phyloP scores from a whole-genome alignment of 108 stramenopile species.

The Nitzschia sp. region DNA sequence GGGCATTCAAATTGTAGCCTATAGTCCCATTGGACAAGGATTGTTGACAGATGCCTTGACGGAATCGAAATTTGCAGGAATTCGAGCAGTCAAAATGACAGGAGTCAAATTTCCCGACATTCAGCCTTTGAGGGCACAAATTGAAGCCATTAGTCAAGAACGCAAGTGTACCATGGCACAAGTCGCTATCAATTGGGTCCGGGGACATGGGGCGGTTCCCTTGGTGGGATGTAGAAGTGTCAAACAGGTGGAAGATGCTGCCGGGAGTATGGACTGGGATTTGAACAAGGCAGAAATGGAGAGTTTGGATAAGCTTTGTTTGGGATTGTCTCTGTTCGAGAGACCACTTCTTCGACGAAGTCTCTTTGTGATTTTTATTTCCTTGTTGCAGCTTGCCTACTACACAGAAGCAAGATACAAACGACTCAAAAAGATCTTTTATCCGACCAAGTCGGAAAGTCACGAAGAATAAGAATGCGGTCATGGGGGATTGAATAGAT shows the following conservation, averaged over 20 bases:
- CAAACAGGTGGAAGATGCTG: constrained; percentile 59
- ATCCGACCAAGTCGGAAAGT: neutral
- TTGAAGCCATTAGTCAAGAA: constrained; percentile 46
- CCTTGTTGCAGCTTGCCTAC: constrained; percentile 24
- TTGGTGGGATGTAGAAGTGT: constrained; percentile 66
- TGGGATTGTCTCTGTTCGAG: constrained; percentile 32
- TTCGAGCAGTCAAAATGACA: constrained; percentile 71
- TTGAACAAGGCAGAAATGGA: constrained; percentile 49
- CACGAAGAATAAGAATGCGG: neutral
- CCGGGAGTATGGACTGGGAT: constrained; percentile 49
- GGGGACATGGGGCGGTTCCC: constrained; percentile 60
- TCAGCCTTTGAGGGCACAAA: constrained; percentile 41
- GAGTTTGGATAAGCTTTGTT: constrained; percentile 49
- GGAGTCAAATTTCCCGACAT: constrained; percentile 49
- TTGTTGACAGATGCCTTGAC: constrained; percentile 64
- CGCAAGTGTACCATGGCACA: constrained; percentile 67
- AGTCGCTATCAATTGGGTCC: constrained; percentile 78
- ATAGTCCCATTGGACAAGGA: constrained; percentile 77
- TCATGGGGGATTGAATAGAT: too few relatives aligned
- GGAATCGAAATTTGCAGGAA: constrained; percentile 46
- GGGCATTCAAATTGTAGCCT: constrained; percentile 62
- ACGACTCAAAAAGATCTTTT: neutral
- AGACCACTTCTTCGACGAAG: constrained; percentile 13
- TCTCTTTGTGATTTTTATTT: constrained; percentile 29
- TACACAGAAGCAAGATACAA: constrained; percentile 13